Conservation (phyloP, 768 basidiomycete species). For the Leccinellum albellum region DNA sequence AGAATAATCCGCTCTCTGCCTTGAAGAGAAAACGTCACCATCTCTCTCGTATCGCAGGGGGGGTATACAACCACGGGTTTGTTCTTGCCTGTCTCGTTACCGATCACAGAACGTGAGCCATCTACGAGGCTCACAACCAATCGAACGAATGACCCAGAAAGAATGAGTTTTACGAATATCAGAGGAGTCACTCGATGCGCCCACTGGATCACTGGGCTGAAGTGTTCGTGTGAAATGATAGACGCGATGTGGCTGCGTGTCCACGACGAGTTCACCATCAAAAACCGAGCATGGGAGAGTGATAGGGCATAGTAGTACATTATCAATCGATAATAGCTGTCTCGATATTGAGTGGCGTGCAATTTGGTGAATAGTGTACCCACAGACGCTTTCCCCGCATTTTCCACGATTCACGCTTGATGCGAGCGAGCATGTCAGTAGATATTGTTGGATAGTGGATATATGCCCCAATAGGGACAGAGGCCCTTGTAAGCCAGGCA, state of each 20-base stretch:
- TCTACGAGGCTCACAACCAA: not conserved
- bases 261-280: conserved; percentile 97
- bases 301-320: conserved; percentile 79
- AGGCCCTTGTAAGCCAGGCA: conserved; percentile 45
- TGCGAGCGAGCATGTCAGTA: conserved; percentile 87
- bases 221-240: conserved; percentile 52
- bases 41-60: conserved; percentile 81
- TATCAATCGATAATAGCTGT: conserved; percentile 84
- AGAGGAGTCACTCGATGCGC: conserved; percentile 43
- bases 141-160: conserved; percentile 2
- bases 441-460: conserved; percentile 97
- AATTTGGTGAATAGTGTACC: conserved; percentile 2
- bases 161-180: conserved; percentile 32
- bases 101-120: not conserved
- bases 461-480: conserved; percentile 81
- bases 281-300: conserved; percentile 66
- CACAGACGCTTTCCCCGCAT: conserved; percentile 24
- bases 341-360: not conserved
- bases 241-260: conserved; percentile 80
- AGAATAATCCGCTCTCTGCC: conserved; percentile 64
- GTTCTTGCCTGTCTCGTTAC: not conserved
- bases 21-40: conserved; percentile 53
- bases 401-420: conserved; percentile 36
- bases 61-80: conserved; percentile 68
- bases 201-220: conserved; percentile 46